These are phyloP conservation scores for Linum lewisii DNA, from an alignment of 345 rosid species.

Conservation along the genomic window DNA sequence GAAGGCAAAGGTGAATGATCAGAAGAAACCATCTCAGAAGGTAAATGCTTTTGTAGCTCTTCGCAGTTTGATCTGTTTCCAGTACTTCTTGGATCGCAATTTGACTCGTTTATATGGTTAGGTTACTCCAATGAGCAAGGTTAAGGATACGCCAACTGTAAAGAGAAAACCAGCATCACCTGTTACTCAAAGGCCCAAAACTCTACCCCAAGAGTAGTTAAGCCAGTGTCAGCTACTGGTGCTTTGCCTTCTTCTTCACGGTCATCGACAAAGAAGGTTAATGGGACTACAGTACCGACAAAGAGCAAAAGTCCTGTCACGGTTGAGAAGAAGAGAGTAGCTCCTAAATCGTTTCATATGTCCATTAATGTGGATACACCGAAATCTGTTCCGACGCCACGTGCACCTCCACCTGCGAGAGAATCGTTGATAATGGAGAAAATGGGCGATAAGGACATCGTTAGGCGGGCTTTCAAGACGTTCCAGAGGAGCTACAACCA, in stretches of 20 bases:
- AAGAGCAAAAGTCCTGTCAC: constrained; percentile 27
- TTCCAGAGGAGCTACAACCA: constrained; percentile 53
- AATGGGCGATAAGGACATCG: constrained; percentile 95
- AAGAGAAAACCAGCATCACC: constrained; percentile 31
- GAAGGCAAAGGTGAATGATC: constrained; percentile 25
- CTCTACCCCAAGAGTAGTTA: constrained; percentile 44
- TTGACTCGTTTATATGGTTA: constrained; percentile 14
- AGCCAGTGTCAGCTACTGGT: constrained; percentile 31
- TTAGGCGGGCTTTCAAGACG: constrained; percentile 72
- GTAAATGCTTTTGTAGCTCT: constrained; percentile 30
- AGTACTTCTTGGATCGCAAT: constrained; percentile 3
- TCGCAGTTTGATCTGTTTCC: background rate
- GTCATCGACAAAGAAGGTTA: constrained; percentile 31
- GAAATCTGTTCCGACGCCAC: constrained; percentile 28
- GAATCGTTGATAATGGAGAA: constrained; percentile 74
- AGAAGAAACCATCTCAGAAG: constrained; percentile 33
- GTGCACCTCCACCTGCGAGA: constrained; percentile 20
- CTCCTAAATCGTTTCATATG: constrained; percentile 67
- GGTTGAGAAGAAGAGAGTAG: constrained; percentile 40
- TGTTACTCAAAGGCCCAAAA: constrained; percentile 30
- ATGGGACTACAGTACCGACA: constrained; percentile 21
- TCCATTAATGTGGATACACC: constrained; percentile 49
- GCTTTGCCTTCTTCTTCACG: constrained; percentile 28
- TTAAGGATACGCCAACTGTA: constrained; percentile 17
- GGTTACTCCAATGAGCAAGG: constrained; percentile 32